Conservation (phyloP, 805 yeast species). For the Diddensiella transvaalensis region DNA sequence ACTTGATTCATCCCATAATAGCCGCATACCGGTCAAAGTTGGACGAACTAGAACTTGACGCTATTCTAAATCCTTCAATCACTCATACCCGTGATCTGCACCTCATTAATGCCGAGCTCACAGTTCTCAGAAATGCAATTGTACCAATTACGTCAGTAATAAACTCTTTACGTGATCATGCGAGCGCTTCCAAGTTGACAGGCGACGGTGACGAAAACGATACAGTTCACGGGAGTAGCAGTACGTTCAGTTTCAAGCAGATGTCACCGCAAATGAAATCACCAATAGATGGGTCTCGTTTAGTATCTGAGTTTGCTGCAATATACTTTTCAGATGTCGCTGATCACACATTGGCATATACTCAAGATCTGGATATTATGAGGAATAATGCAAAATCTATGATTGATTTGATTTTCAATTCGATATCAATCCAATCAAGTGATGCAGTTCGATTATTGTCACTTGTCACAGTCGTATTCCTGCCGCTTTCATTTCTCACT, state of each 20-base stretch:
- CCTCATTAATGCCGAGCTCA: constrained; percentile 50
- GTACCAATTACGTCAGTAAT: constrained; percentile 47
- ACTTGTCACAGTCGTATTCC: constrained; percentile 53
- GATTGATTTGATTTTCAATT: constrained; percentile 52
- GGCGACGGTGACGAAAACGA: neutral
- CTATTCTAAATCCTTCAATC: constrained; percentile 47
- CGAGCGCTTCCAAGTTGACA: constrained; percentile 20
- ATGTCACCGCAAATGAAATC: too few relatives aligned
- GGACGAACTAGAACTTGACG: constrained; percentile 50
- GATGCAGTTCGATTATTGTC: constrained; percentile 53
- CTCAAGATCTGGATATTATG: constrained; percentile 56
- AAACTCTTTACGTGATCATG: constrained; percentile 43
- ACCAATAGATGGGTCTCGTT: neutral
- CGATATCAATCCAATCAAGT: constrained; percentile 53
- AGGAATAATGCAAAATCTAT: constrained; percentile 47
- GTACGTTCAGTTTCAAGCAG: neutral
- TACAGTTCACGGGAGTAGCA: neutral
- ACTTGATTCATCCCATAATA: constrained; percentile 49
- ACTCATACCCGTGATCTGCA: constrained; percentile 51
- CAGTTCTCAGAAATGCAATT: constrained; percentile 45
- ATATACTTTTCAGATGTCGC: constrained; percentile 53
- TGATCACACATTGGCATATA: constrained; percentile 51
- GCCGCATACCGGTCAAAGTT: constrained; percentile 49
- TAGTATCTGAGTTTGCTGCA: constrained; percentile 42
- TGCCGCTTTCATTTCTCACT: constrained; percentile 58